These are phyloP conservation scores for Schwanniomyces etchellsii DNA, from an alignment of 1,139 yeast genomes.

Conservation along the genomic window DNA sequence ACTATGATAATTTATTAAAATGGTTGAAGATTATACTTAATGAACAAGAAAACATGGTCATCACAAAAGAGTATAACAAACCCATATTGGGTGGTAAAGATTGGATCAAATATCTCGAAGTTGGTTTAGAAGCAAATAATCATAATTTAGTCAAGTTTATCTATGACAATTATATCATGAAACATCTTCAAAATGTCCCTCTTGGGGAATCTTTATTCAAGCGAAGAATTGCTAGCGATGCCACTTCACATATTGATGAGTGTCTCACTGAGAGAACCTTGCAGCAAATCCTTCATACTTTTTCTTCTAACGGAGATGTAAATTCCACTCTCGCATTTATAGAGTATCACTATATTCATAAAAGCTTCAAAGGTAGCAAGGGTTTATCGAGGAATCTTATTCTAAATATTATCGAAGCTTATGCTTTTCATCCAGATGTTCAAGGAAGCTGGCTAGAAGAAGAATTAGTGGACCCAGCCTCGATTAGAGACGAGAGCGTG, in stretches of 20 bases:
- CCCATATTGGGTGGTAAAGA: constrained; percentile 6
- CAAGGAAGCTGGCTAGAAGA: constrained; percentile 8
- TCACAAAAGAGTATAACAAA: neutral
- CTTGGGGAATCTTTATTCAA: constrained; percentile 2
- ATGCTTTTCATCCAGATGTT: constrained; percentile 21
- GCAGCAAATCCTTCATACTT: constrained; percentile 23
- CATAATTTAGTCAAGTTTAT: constrained; percentile 23
- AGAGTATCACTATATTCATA: constrained; percentile 33
- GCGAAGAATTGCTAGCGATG: too few species aligned
- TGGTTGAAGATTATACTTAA: constrained; percentile 10
- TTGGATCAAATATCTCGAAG: constrained; percentile 20
- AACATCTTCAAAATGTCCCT: constrained; percentile 14
- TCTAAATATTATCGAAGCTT: constrained; percentile 30
- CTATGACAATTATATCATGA: constrained; percentile 27
- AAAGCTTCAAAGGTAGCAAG: constrained; percentile 24
- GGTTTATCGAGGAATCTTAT: constrained; percentile 31
- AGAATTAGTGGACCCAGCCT: constrained; percentile 3
- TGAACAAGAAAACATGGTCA: neutral
- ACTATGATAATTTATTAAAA: constrained; percentile 14
- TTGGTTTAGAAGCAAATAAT: constrained; percentile 19
- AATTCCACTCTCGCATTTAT: constrained; percentile 27
- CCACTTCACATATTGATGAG: constrained; percentile 8
- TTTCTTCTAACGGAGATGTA: constrained; percentile 36
- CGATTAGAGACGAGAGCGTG: constrained; percentile 18
- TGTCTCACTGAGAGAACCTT: constrained; percentile 7